Evolutionary conservation across 2,329 filamentous ascomycete genomes (phyloP), one percentile per base, ranked within the genome.

Genomic region (Trichoderma brevicompactum): DNA sequence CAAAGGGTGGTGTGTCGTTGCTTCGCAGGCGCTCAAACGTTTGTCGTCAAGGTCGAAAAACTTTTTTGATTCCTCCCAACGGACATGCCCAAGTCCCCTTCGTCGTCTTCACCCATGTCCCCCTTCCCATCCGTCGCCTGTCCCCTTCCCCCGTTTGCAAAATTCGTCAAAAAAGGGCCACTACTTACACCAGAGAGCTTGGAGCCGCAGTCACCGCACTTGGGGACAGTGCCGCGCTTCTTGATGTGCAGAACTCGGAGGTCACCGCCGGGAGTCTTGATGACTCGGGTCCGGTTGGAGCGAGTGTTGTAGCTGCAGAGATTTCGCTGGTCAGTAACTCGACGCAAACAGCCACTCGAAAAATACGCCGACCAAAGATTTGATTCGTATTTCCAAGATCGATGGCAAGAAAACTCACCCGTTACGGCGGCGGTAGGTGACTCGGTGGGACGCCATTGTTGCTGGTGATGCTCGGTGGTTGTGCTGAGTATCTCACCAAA

Each of bases 221-320:
- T 99, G 80, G 95, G 95, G 72, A 94, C 91, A 80, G 93, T 96
- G 76, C 94, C 95, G 82, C 90, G 92, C 92, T 99, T 99, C 92
- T 98, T 98, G 87, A 97, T 94, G 90, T 99, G 94, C 76, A 98
- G 91, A 80, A 97, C 90, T 81, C 95, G 90, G 78, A 97, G 89
- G 81, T 94, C 88, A 81, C 95, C 95, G 82, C 95, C 96, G 74
- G 96, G 95, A 74, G 95, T 99, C 89, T 95, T 95, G 83, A 97
- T 82, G 78, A 96, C 87, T 80, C 95, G 91, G 81, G 95, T 94
- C 84, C 93, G 92, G 91, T 99, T 97, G 82, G 92, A 96, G 81
- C 86, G 86, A 81, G 94, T 98, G 90, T 98, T 98, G 92, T 98
- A 99, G 80, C 92, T 95, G 78, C 66, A 66, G 56, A 55, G 44